phyloP scores from a whole-genome alignment of 805 yeast genomes.

The Saccharomycopsis schoenii region DNA sequence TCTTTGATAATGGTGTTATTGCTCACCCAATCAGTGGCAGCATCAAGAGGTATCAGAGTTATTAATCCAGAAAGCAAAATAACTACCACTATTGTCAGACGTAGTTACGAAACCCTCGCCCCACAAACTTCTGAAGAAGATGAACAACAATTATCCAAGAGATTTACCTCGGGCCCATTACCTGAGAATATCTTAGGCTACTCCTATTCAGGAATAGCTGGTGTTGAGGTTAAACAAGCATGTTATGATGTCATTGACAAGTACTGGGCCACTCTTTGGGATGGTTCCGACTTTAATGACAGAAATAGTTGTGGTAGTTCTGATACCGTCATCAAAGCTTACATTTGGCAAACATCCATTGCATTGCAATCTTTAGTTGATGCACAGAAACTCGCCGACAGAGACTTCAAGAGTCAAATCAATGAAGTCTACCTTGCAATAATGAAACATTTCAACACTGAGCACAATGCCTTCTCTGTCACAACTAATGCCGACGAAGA shows the following conservation, averaged over 20 bases:
- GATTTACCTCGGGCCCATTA: conserved; percentile 2
- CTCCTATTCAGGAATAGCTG: neutral
- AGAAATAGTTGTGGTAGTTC: neutral
- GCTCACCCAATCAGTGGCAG: neutral
- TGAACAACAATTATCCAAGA: neutral
- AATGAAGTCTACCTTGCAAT: conserved; percentile 48
- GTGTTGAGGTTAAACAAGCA: conserved; percentile 1
- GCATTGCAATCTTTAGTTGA: conserved; percentile 60
- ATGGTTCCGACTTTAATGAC: neutral
- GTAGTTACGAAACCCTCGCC: neutral
- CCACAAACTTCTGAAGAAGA: neutral
- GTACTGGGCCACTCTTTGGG: conserved; percentile 10
- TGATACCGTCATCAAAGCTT: neutral
- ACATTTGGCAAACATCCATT: conserved; percentile 56
- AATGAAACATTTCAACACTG: conserved; percentile 34
- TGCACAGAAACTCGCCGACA: conserved; percentile 32
- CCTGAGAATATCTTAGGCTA: neutral
- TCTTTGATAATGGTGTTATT: neutral
- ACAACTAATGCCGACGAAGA: conserved; percentile 56
- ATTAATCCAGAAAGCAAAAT: neutral
- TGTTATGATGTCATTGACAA: conserved; percentile 5
- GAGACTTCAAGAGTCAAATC: conserved; percentile 38
- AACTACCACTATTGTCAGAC: neutral
- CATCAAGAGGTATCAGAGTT: neutral
- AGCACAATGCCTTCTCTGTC: conserved; percentile 51